Conservation (phyloP, 148 eudicot genomes). For the Silene conica region DNA sequence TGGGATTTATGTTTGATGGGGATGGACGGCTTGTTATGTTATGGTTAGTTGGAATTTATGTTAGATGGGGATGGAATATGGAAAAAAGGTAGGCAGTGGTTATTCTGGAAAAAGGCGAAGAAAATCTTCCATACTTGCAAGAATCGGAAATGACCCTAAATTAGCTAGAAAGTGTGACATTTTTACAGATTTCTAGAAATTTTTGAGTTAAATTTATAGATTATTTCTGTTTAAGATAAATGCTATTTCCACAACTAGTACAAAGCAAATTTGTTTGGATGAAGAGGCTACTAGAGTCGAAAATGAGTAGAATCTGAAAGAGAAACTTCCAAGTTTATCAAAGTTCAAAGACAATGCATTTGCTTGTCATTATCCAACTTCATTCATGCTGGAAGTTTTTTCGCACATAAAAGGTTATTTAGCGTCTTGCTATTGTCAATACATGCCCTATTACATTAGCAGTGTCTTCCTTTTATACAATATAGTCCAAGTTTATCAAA, state of each 20-base stretch:
- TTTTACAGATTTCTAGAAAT: not conserved
- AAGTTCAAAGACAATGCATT: not conserved
- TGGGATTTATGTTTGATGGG: too few relatives aligned
- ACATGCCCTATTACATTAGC: not conserved
- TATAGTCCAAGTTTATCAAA: not conserved
- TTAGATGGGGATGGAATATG: slow-evolving; percentile 1
- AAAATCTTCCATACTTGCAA: not conserved
- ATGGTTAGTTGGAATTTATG: not conserved
- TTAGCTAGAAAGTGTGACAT: not conserved
- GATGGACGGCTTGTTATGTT: too few relatives aligned
- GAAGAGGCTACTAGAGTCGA: not conserved
- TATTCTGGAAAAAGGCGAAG: not conserved
- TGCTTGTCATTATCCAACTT: not conserved
- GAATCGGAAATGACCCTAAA: not conserved
- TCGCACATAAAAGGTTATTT: not conserved
- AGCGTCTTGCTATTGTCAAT: not conserved
- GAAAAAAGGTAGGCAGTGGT: not conserved
- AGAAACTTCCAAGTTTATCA: not conserved
- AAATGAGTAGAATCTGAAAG: not conserved
- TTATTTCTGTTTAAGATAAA: not conserved
- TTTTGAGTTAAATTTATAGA: not conserved
- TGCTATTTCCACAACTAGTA: not conserved
- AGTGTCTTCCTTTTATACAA: not conserved
- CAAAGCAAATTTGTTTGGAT: not conserved
- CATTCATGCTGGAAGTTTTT: not conserved